Base-by-base conservation (phyloP, 805 yeast genomes). In the Kregervanrija pseudodelftensis region DNA sequence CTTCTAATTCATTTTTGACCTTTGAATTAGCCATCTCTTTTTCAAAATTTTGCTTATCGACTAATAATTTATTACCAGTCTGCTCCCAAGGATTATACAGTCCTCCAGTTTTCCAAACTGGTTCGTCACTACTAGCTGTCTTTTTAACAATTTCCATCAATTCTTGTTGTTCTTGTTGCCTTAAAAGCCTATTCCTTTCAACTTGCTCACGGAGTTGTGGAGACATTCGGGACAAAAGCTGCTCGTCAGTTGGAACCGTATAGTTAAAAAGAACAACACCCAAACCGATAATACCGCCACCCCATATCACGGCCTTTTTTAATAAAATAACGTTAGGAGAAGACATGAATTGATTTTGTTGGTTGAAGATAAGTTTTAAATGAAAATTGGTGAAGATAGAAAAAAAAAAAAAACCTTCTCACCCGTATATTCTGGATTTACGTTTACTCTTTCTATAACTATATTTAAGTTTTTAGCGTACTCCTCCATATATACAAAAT, bases 221-320 rank as follows among this genome's bases (percentile, higher is more conserved):
- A 7, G 95, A 84, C 51, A 89, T 72, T 41, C 73, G 64, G 1
- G 80, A 77, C 36, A 89, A 73, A 39, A 90, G 63, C 57, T 90
- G 76, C 54, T 88, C 95, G 52, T 86, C 95, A 2, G 90, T 76
- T 3, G 98, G 98, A 0, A 88, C 81, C 0, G 90, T 79, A 61
- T 77, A 85, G 50, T 80, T 83, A 66, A 66, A 82, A 13, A 84
- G 67, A 5, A 85, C 52, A 0, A 80, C 76, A n/a, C 97, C 98
- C 0, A 78, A 55, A 5, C 82, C 86, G 2, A 86, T 68, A 14
- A 88, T 77, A 14, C 78, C 74, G n/a, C 76, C 77, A 9, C 95
- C 89, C 11, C 70, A 70, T 3, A 61, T 36, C 1, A 63, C 16
- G 4, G 60, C 53, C 36, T 57, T 59, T 40, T 57, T 64, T 55